Evolutionary conservation across 2,329 filamentous ascomycete genomes (phyloP), one percentile per base, ranked within the genome.

Genomic region (Neofusicoccum cordaticola): DNA sequence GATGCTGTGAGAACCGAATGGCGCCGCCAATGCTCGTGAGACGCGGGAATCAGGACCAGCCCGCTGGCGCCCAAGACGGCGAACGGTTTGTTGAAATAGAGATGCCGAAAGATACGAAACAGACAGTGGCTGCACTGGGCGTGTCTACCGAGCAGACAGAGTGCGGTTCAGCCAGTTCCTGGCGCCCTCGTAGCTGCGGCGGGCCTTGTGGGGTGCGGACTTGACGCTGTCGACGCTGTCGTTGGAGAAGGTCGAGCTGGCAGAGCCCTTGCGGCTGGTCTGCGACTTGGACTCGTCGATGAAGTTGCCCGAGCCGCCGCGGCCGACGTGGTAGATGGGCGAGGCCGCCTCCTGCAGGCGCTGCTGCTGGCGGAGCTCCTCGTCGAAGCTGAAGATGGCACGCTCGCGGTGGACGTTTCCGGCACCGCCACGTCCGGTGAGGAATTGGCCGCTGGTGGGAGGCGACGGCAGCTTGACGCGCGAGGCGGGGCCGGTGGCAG

Each of bases 381-480:
- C 86, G 74, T 89, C 87, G 77, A 91, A 91, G 75, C 83, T 84
- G 81, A 88, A 88, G 74, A 88, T 87, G 71, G 84, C 82, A 45
- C 85, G 81, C 69, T 88, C 83, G 50, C 79, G 72, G 77, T 83
- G 81, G 67, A 86, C 82, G 79, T 90, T 90, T 71, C 88, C 88
- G 2, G 87, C 87, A 65, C 88, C 88, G 69, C 88, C 88, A 65
- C 88, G 86, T 70, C 88, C 88, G 11, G 84, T 84, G 79, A 87
- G 85, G 82, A 89, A 89, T 78, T 83, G 82, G 66, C 80, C 75
- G 48, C 80, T 78, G 67, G 68, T 72, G 71, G 73, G 80, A 69
- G 71, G 82, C 73, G 70, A 77, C 68, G 80, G 76, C 65, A 86
- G 80, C 63, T 80, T 79, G 60, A 82, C 76, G 68, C 81, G 76